Percentiles rank a stretch among this genome's conserved stretches.
Conservation (phyloP, 2,329 filamentous ascomycete genomes). For the Sphaerostilbella broomeana region DNA sequence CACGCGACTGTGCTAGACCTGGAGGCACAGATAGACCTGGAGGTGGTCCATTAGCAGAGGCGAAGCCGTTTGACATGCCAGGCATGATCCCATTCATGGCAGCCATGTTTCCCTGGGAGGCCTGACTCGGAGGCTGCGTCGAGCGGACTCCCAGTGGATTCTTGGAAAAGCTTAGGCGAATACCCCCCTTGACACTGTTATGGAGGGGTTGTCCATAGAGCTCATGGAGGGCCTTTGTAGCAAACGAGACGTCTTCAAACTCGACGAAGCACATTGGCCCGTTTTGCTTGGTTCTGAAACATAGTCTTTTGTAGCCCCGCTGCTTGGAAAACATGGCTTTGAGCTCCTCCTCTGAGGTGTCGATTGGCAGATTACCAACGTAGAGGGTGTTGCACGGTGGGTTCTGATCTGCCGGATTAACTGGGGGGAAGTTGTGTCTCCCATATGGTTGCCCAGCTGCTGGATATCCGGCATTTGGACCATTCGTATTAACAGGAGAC, state of each 20-base stretch:
- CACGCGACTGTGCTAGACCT: conserved; percentile 45
- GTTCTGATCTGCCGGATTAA: conserved; percentile 92
- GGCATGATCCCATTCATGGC: conserved; percentile 54
- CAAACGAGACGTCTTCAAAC: conserved; percentile 88
- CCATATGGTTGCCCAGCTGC: conserved; percentile 42
- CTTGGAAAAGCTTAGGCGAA: conserved; percentile 93
- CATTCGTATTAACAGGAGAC: conserved; percentile 44
- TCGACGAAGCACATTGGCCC: conserved; percentile 99
- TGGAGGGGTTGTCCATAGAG: conserved; percentile 81
- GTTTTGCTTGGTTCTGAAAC: conserved; percentile 90
- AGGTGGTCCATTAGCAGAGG: conserved; percentile 67
- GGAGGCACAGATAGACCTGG: conserved; percentile 74
- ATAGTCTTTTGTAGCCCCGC: conserved; percentile 89
- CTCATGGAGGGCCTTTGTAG: conserved; percentile 84
- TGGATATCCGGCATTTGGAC: conserved; percentile 24
- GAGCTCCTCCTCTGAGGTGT: conserved; percentile 91
- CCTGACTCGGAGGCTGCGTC: conserved; percentile 48
- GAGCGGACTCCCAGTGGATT: conserved; percentile 91
- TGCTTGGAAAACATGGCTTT: conserved; percentile 91
- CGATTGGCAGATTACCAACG: conserved; percentile 89
- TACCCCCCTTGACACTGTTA: conserved; percentile 91
- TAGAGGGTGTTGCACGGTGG: conserved; percentile 97
- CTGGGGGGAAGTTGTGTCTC: conserved; percentile 68
- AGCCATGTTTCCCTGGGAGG: conserved; percentile 35
- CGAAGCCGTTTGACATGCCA: conserved; percentile 49